Base-by-base conservation (phyloP, 306 rosid genomes). In the Lupinus albus region DNA sequence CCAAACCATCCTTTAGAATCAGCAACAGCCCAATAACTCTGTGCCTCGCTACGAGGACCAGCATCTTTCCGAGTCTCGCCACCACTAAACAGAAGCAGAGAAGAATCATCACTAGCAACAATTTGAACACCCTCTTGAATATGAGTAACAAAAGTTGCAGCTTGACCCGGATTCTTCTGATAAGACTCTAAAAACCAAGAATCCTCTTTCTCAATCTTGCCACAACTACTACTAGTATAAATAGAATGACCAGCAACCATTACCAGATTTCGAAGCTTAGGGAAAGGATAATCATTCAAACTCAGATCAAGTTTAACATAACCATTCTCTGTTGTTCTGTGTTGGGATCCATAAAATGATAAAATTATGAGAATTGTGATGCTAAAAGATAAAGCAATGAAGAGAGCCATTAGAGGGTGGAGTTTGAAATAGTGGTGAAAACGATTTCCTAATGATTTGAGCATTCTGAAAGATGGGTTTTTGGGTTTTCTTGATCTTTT, bases 211-310 rank as follows among this genome's bases (percentile, higher is more conserved):
- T 89, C 97, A 82, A 85, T 81, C 52, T 86, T 88, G 62, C 85
- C 95, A 78, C 96, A 89, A 13, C 80, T 85, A 68, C 85, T 83
- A 46, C 98, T 89, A 3, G 84, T 87, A 54, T 93, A 93, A 68
- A 93, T 70, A 0, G 98, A 93, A 67, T 93, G 98, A 46, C 98
- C 98, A 10, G 96, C 96, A 70, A 93, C 98, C 98, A 89, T 86
- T 12, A 92, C 87, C 66, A 92, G 84, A 71, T 92, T 92, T 53
- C 58, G 78, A 48, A 89, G 97, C 79, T 81, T 82, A 0, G 82
- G 72, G 13, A 89, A 83, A 0, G 97, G 94, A 62, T 79, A 93
- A 35, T 72, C 69, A 25, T 76, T 78, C 1, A 54, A 56, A 68
- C 69, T 77, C 75, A 32, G 3, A 28, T 72, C 86, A 1, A 20